Percentiles rank a stretch among this genome's conserved stretches.
phyloP scores from a whole-genome alignment of 2,329 filamentous ascomycete genomes.

The Neurospora sp. region DNA sequence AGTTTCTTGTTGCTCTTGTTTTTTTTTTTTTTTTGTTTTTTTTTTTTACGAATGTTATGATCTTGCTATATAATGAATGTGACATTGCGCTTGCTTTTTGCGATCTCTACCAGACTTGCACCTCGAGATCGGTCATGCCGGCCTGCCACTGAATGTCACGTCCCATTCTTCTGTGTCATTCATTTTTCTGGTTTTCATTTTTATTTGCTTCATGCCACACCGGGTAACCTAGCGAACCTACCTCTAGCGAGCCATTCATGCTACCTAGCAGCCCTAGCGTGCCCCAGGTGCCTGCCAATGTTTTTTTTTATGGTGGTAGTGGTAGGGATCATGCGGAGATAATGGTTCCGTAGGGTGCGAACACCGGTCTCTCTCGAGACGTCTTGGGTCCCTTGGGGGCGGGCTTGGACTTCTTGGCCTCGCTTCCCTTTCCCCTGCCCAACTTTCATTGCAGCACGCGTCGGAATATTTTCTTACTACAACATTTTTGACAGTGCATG shows the following conservation, averaged over 20 bases:
- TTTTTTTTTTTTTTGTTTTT: neutral
- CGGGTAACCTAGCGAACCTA: neutral
- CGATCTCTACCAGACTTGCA: neutral
- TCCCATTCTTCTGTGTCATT: neutral
- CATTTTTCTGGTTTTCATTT: neutral
- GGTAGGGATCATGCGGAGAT: neutral
- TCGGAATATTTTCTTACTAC: neutral
- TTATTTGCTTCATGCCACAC: neutral
- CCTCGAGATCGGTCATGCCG: neutral
- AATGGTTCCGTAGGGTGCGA: neutral
- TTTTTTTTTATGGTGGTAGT: neutral
- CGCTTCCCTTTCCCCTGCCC: neutral
- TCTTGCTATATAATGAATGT: neutral
- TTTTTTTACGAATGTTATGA: conserved; percentile 1
- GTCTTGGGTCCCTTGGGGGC: neutral
- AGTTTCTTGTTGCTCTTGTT: neutral
- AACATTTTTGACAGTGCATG: neutral
- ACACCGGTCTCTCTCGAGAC: neutral
- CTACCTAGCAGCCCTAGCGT: neutral
- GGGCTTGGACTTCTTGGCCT: neutral
- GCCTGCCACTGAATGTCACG: neutral
- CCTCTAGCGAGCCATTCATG: neutral
- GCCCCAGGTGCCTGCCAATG: neutral
- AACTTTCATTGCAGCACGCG: neutral
- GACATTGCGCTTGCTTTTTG: neutral